Evolutionary conservation across 805 yeast species (phyloP), one percentile per base, ranked within the genome.

Genomic region (Wickerhamiella dianesei): DNA sequence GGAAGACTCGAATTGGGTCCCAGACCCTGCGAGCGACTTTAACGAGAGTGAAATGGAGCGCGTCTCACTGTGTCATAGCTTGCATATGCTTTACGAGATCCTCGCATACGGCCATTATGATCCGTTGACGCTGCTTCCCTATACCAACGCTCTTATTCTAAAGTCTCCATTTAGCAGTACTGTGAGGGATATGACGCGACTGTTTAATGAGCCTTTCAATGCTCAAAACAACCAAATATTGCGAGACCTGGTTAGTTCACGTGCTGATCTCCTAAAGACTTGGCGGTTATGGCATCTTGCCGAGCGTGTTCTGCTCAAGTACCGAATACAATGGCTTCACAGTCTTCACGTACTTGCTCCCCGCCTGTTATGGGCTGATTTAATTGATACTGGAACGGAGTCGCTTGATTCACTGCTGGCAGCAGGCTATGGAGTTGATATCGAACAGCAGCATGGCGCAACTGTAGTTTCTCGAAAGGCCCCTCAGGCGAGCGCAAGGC

Each of bases 281-380:
- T 25, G 32, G 32, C 32, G 25, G 6, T 22, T 39, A 8, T 39
- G 41, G 41, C 25, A 17, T 8, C 41, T 39, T 6, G 21, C 18
- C 25, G 16, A 21, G 9, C 6, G 25, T 6, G 6, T 13, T 6
- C 8, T 39, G 8, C 20, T 39, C 16, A 18, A 13, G 12, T 39
- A 39, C 25, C 21, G 41, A 9, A 39, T 39, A 12, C 20, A 13
- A 18, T 39, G 41, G 41, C 41, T 39, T 18, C 41, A 39, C 13
- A 18, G 18, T 19, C 8, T 39, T 9, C 41, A 39, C 25, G 9
- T 13, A 20, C 20, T 39, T 4, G n/a, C 18, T 8, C 21, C n/a
- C 5, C 21, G 41, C 8, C 16, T 18, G 16, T 5, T 14, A 39
- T 39, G 41, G 41, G n/a, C 21, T 14, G 41, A 39, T 17, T 39